Percentiles rank a stretch among this genome's conserved stretches.
phyloP scores from a whole-genome alignment of 352 stramenopile genomes.

The Phytophthora crassamura region DNA sequence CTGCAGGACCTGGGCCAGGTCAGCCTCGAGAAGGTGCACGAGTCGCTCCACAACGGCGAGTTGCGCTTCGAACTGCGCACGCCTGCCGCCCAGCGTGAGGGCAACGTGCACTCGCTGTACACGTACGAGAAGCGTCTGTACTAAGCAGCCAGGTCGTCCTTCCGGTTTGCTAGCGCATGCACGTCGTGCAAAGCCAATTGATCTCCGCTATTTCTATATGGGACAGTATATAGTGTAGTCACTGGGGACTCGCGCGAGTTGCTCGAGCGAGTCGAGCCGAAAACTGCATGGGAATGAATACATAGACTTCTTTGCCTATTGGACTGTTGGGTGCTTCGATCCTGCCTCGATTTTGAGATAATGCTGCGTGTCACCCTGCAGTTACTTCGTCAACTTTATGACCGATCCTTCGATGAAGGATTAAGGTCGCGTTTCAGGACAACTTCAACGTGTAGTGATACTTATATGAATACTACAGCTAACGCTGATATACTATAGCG shows the following conservation, averaged over 20 bases:
- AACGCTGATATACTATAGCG: no score
- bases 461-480: no score
- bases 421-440: no score
- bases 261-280: conserved; percentile 33
- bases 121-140: conserved; percentile 96
- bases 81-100: conserved; percentile 98
- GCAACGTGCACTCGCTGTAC: conserved; percentile 98
- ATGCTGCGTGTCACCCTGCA: no score
- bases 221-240: conserved; percentile 54
- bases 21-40: conserved; percentile 91
- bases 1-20: conserved; percentile 97
- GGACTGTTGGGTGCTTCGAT: not conserved
- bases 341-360: no score
- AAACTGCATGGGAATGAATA: conserved; percentile 53
- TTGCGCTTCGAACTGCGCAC: conserved; percentile 98
- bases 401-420: no score
- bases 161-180: conserved; percentile 26
- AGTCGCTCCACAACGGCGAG: conserved; percentile 77
- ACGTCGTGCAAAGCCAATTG: conserved; percentile 29
- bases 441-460: no score
- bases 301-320: conserved; percentile 36
- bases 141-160: conserved; percentile 39
- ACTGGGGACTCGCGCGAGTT: conserved; percentile 36
- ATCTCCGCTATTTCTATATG: conserved; percentile 38
- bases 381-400: no score